Conservation (phyloP, 306 rosid genomes). For the Mimosa pudica region DNA sequence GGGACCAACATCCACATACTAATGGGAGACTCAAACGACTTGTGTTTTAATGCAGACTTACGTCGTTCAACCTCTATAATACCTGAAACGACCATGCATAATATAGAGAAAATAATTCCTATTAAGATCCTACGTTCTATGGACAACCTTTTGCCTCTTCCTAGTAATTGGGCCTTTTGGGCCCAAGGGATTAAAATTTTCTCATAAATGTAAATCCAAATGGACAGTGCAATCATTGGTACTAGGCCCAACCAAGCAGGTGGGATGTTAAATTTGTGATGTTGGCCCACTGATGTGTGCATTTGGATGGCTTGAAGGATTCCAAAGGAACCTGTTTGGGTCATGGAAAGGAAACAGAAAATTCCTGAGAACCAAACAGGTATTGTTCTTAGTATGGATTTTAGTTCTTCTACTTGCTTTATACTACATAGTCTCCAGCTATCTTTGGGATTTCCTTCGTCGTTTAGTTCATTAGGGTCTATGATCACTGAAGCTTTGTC, state of each 20-base stretch:
- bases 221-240: slow-evolving; percentile 53
- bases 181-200: slow-evolving; percentile 42
- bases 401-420: slow-evolving; percentile 61
- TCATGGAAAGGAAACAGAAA: slow-evolving; percentile 50
- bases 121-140: slow-evolving; percentile 41
- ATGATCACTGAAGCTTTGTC: slow-evolving; percentile 56
- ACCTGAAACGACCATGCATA: slow-evolving; percentile 52
- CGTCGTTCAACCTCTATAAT: slow-evolving; percentile 46
- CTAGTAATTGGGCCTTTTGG: background rate
- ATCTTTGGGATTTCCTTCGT: slow-evolving; percentile 33
- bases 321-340: slow-evolving; percentile 56
- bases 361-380: slow-evolving; percentile 62
- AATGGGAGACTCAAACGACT: slow-evolving; percentile 42
- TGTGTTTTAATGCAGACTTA: slow-evolving; percentile 28
- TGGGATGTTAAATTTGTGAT: slow-evolving; percentile 47
- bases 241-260: slow-evolving; percentile 65
- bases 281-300: slow-evolving; percentile 46
- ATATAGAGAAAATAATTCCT: slow-evolving; percentile 55
- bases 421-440: slow-evolving; percentile 57
- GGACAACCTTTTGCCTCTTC: slow-evolving; percentile 41
- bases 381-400: slow-evolving; percentile 41
- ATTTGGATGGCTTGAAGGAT: slow-evolving; percentile 61
- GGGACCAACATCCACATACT: slow-evolving; percentile 52
- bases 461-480: slow-evolving; percentile 46
- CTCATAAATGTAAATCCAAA: slow-evolving; percentile 59